phyloP scores from a whole-genome alignment of 148 eudicot genomes.

The Diospyros lotus region DNA sequence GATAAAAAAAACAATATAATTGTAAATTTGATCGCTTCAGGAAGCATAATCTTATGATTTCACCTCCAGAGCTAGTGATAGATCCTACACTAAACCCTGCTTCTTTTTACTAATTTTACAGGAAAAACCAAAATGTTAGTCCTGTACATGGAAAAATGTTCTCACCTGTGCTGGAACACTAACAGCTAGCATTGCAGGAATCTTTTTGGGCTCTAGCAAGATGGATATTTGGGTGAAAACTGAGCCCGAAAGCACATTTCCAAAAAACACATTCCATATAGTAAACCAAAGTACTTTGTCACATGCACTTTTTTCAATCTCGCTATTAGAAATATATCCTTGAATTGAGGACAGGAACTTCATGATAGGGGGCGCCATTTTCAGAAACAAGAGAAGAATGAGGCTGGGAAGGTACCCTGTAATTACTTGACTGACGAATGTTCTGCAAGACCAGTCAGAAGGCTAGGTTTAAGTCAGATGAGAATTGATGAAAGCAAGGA shows the following conservation, averaged over 20 bases:
- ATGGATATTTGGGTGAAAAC: slow-evolving; percentile 42
- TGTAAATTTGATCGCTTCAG: background rate
- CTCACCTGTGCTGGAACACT: slow-evolving; percentile 78
- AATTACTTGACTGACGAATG: slow-evolving; percentile 40
- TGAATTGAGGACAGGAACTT: slow-evolving; percentile 61
- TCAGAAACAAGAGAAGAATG: slow-evolving; percentile 57
- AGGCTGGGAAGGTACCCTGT: slow-evolving; percentile 88
- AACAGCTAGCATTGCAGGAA: slow-evolving; percentile 55
- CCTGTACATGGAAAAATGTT: background rate
- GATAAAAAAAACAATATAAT: background rate
- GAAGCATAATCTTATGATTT: background rate
- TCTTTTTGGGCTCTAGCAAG: slow-evolving; percentile 52
- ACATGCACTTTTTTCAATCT: slow-evolving; percentile 72
- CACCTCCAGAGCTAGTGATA: background rate
- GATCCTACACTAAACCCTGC: background rate
- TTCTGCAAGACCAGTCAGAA: slow-evolving; percentile 39
- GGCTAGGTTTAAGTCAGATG: background rate
- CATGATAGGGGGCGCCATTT: slow-evolving; percentile 72
- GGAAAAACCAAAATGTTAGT: background rate
- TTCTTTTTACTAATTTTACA: background rate
- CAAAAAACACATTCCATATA: slow-evolving; percentile 76
- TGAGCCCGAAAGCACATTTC: slow-evolving; percentile 74
- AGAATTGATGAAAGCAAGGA: background rate
- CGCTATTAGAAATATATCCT: slow-evolving; percentile 63
- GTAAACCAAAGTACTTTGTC: slow-evolving; percentile 67